phyloP scores from a whole-genome alignment of 495 filamentous ascomycete genomes.

The Podospora australis region DNA sequence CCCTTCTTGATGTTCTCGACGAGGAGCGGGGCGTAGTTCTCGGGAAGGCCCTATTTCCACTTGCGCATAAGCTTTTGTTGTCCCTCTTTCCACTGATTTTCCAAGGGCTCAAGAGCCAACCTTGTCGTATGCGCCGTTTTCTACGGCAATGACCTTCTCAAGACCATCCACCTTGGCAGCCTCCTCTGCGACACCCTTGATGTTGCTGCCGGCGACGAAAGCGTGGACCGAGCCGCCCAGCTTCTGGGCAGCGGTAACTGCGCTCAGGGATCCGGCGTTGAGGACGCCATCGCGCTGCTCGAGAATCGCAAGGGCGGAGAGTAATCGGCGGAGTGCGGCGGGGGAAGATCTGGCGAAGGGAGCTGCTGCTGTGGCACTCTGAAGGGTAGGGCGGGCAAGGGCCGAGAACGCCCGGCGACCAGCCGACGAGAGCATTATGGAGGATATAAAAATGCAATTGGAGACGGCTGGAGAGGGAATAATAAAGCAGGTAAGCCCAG shows the following conservation, averaged over 20 bases:
- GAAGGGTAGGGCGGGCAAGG: slow-evolving; percentile 22
- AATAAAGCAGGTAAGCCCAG: not conserved
- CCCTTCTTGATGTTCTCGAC: slow-evolving; percentile 94
- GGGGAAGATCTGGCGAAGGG: slow-evolving; percentile 21
- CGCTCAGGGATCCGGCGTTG: slow-evolving; percentile 72
- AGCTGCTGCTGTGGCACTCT: slow-evolving; percentile 18
- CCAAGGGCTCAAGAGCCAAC: slow-evolving; percentile 34
- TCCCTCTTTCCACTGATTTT: too few species aligned
- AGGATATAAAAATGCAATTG: slow-evolving; percentile 10
- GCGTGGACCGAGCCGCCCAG: slow-evolving; percentile 79
- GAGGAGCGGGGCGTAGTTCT: slow-evolving; percentile 90
- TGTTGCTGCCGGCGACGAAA: slow-evolving; percentile 78
- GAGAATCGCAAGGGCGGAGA: slow-evolving; percentile 84
- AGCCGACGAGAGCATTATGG: slow-evolving; percentile 19
- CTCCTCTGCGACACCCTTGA: slow-evolving; percentile 75
- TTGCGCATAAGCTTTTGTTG: too few species aligned
- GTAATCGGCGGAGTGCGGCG: slow-evolving; percentile 56
- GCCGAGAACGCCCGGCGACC: slow-evolving; percentile 26
- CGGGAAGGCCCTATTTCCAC: slow-evolving; percentile 65
- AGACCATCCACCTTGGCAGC: slow-evolving; percentile 84
- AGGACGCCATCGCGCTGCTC: slow-evolving; percentile 91
- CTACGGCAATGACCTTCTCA: slow-evolving; percentile 82
- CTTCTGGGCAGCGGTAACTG: slow-evolving; percentile 79
- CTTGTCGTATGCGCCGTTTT: slow-evolving; percentile 89
- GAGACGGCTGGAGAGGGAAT: not conserved